Base-by-base conservation (phyloP, 169 alveolate genomes). In the Perkinsus marinus region DNA sequence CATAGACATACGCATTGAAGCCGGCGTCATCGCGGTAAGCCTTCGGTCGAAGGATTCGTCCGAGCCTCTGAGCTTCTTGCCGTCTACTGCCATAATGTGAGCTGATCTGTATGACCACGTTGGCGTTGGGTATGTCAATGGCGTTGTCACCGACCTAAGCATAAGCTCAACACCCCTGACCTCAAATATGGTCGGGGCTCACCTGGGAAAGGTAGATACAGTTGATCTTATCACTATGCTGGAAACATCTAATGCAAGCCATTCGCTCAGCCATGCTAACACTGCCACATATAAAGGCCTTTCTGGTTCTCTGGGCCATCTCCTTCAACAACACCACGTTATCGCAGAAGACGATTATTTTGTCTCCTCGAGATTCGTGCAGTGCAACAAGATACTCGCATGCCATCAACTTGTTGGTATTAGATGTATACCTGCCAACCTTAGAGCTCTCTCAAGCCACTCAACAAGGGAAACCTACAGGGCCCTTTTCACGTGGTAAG, bases 91-190 rank as follows among this genome's bases (percentile, higher is more conserved):
- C 99, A 94, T 98, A 98, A 94, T 98, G 98, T 91, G 98, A 98
- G 69, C 99, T 97, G 43, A 99, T 98, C 95, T 99, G 99, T 47
- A 99, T 99, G 89, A 99, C 99, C 22, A 99, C 99, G 94, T 98
- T 98, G 3, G 99, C 99, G 47, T 97, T 95, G 13, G 99, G 99
- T 13, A 99, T 95, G 94, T 99, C 99, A 30, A 99, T 98, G 17
- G 99, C 99, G 90, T 98, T 99, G 95, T 99, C 99, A n/a, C 99
- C 99, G 37, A 99, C 99, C 94, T 98, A 97, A 90, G 99, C 26
- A 26, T 7, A 26, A 26, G 3, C 26, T 57, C 79, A 19, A 7
- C 30, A 2, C 5, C 79, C 5, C 26, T 57, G 79, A 57, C 37
- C n/a, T n/a, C n/a, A n/a, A n/a, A n/a, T n/a, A n/a, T 30, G 79